Base-by-base conservation (phyloP, 441 rosid species). In the Iberis amara region DNA sequence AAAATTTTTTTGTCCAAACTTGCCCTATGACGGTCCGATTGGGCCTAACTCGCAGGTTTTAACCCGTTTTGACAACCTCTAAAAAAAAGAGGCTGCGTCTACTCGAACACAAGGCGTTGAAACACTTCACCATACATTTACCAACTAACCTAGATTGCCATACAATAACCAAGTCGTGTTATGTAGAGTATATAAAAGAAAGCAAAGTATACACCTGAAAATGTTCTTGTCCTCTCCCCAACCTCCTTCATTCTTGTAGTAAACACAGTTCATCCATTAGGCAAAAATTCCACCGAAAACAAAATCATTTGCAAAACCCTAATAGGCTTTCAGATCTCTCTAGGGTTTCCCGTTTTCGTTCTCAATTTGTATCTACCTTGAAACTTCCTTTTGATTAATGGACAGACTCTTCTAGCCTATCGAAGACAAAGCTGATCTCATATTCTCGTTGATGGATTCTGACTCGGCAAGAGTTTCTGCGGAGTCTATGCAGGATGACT, bases 381-480 rank as follows among this genome's bases (percentile, higher is more conserved):
- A n/a, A n/a, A n/a, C n/a, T n/a, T n/a, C 24, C 26, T 39, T 24
- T 75, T 78, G 79, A 78, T 75, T 60, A 41, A 66, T 53, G 61
- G 62, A 41, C 47, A 24, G 10, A 44, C 3, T 62, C 42, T 49
- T 43, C 56, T 63, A 24, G 6, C n/a, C 69, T 57, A 78, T 57
- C 63, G 86, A 74, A 59, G 77, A 82, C 42, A 78, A 76, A 52
- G 31, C 68, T 68, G 62, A 39, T 47, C 68, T 69, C 33, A n/a
- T 42, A 55, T 44, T 32, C 4, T 53, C 53, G 57, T 46, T 46
- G 11, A 73, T 62, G 43, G 68, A 59, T 67, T 62, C 48, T 2
- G 51, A 57, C 51, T 28, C 55, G 7, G 45, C 42, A 23, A 44
- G 37, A 30, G 52, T 59, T 33, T 30, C 63, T 41, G 40, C 43